Evolutionary conservation across 2,329 filamentous ascomycete genomes (phyloP), one percentile per base, ranked within the genome.

Genomic region (Xylariaceae sp.): DNA sequence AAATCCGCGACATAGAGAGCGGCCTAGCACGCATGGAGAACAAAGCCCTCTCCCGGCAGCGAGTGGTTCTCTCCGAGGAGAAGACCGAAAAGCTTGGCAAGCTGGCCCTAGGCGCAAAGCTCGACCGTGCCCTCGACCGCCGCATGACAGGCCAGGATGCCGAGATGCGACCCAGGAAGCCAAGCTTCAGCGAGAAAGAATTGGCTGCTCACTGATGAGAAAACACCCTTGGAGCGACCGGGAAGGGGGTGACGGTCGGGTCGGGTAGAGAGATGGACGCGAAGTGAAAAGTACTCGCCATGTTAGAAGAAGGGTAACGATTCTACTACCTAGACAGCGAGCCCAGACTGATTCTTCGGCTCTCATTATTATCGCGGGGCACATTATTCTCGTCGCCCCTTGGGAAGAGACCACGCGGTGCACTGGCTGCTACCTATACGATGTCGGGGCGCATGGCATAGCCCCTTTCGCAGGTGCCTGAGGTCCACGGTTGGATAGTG

Each of bases 141-240:
- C 83, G 92, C 66, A 94, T 96, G 91, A 87, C 83, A 26, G 76
- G 88, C 62, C 92, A 96, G 72, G 92, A 96, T 66, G 92, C 92
- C 61, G 86, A 89, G 71, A 92, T 94, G 79, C 84, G 87, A 60
- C 81, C 77, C 19, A 72, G 76, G 67, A 76, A 68, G 72, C 72
- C 66, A 66, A 74, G 63, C 36, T 16, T 67, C 29, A 61, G 51
- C 46, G 67, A 68, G 59, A 67, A 55, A 42, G 49, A 51, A 30
- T 54, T 55, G 39, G 51, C 55, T 5, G 47, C 52, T 29, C 49
- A 47, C 22, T 58, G 47, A n/a, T n/a, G 47, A 49, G 22, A n/a
- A n/a, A 32, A 5, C 7, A 6, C 15, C 41, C 13, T 29, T 2
- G 22, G 9, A 7, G 13, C 10, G 29, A 30, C 21, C 13, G 8